Evolutionary conservation across 164 flowering plant species (phyloP).

Genomic region (Umbellularia californica): DNA sequence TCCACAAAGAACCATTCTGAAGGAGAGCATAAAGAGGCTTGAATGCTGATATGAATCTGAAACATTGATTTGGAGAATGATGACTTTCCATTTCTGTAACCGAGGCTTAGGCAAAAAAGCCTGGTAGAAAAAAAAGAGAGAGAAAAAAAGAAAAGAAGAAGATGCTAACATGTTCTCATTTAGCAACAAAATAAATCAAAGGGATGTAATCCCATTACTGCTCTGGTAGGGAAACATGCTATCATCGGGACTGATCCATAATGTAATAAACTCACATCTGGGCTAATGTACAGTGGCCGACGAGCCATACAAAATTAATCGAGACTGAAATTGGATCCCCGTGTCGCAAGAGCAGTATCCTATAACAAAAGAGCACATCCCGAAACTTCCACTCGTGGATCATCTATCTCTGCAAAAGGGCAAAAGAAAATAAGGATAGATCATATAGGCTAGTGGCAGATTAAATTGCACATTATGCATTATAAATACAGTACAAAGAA

Average conservation of each 20-base stretch:
- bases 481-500: not conserved
- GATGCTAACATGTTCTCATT: not conserved
- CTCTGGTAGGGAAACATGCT: constrained; percentile 12
- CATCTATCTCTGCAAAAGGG: constrained; percentile 38
- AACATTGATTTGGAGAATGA: too few relatives aligned
- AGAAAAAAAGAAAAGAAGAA: not conserved
- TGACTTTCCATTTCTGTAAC: too few relatives aligned
- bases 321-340: constrained; percentile 7
- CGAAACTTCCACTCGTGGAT: constrained; percentile 16
- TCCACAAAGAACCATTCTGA: too few relatives aligned
- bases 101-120: too few relatives aligned
- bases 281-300: constrained; percentile 21
- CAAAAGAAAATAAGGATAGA: not conserved
- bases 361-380: constrained; percentile 25
- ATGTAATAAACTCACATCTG: constrained; percentile 4
- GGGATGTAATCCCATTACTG: constrained; percentile 32
- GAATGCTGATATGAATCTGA: too few relatives aligned
- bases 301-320: constrained; percentile 18
- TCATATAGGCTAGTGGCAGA: not conserved
- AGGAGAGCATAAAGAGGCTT: too few relatives aligned
- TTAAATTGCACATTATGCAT: not conserved
- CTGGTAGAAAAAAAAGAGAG: too few relatives aligned
- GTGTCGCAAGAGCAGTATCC: constrained; percentile 2
- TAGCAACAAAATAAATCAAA: not conserved
- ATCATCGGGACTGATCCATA: constrained; percentile 12